phyloP scores from a whole-genome alignment of 495 filamentous ascomycete genomes.

The Trichoderma orchidacearum region DNA sequence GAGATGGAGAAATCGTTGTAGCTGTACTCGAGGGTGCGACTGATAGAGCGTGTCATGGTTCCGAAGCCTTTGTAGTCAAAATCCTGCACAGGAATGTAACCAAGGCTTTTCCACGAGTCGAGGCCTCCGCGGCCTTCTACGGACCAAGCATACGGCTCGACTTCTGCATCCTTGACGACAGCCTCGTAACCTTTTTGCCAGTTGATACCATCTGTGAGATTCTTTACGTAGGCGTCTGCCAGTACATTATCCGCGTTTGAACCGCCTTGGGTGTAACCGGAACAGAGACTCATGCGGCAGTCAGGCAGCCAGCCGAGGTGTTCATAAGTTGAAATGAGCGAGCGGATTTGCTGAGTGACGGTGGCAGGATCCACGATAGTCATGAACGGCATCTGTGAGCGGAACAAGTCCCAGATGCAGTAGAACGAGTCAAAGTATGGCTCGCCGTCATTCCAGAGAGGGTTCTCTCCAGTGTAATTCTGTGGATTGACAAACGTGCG shows the following conservation, averaged over 20 bases:
- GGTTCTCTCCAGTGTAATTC: constrained; percentile 71
- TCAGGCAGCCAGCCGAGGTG: constrained; percentile 59
- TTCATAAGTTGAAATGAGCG: constrained; percentile 57
- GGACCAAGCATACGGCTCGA: constrained; percentile 59
- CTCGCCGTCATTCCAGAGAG: constrained; percentile 54
- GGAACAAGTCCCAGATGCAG: constrained; percentile 65
- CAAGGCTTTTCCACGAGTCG: constrained; percentile 51
- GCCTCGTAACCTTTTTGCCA: constrained; percentile 63
- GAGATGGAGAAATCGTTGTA: constrained; percentile 69
- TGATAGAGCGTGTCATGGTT: constrained; percentile 56
- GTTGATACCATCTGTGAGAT: constrained; percentile 46
- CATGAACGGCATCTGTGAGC: constrained; percentile 56
- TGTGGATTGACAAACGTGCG: constrained; percentile 61
- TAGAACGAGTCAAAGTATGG: constrained; percentile 78
- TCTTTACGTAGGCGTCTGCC: constrained; percentile 58
- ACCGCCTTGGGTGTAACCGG: constrained; percentile 65
- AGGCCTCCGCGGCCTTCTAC: constrained; percentile 57
- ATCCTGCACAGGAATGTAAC: constrained; percentile 58
- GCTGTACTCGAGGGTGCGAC: constrained; percentile 61
- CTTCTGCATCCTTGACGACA: constrained; percentile 61
- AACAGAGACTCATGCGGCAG: constrained; percentile 48
- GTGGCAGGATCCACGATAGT: constrained; percentile 53
- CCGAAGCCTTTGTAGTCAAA: constrained; percentile 55
- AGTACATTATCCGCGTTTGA: constrained; percentile 70
- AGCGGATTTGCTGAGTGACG: constrained; percentile 53